phyloP scores from a whole-genome alignment of 192 early-diverging fungal species.

The Mortierella claussenii region DNA sequence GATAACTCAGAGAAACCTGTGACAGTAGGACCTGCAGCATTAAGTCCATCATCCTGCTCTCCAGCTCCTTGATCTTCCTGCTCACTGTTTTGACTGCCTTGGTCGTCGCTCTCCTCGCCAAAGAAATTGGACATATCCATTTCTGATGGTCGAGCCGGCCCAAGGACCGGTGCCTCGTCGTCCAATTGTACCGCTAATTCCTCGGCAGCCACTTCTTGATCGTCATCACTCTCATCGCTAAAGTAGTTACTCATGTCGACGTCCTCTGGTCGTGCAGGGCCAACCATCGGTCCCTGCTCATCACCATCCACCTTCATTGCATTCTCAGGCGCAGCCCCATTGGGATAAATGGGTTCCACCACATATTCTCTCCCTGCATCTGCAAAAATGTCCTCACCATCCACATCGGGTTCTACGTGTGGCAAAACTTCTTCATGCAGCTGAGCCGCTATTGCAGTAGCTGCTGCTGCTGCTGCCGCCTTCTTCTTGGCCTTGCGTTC shows the following conservation, averaged over 20 bases:
- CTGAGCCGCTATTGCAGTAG: constrained; percentile 31
- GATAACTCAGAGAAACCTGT: neutral
- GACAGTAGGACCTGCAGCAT: neutral
- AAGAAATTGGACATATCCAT: constrained; percentile 34
- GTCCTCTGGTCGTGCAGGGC: constrained; percentile 23
- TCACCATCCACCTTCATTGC: constrained; percentile 43
- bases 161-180: constrained; percentile 29
- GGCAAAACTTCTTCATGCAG: constrained; percentile 22
- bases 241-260: constrained; percentile 50
- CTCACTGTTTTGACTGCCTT: constrained; percentile 15
- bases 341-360: constrained; percentile 54
- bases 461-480: constrained; percentile 29
- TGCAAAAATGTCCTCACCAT: constrained; percentile 86
- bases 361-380: constrained; percentile 85
- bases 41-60: neutral
- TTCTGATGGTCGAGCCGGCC: constrained; percentile 33
- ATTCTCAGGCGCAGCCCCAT: constrained; percentile 6
- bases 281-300: constrained; percentile 34
- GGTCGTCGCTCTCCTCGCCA: constrained; percentile 32
- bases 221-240: constrained; percentile 31
- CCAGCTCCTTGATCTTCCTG: neutral
- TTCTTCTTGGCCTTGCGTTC: constrained; percentile 61
- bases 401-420: constrained; percentile 58
- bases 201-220: neutral
- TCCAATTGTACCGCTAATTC: neutral